Evolutionary conservation across 2,329 filamentous ascomycete genomes (phyloP).

Genomic region (Chrysoporthe deuterocubensis): DNA sequence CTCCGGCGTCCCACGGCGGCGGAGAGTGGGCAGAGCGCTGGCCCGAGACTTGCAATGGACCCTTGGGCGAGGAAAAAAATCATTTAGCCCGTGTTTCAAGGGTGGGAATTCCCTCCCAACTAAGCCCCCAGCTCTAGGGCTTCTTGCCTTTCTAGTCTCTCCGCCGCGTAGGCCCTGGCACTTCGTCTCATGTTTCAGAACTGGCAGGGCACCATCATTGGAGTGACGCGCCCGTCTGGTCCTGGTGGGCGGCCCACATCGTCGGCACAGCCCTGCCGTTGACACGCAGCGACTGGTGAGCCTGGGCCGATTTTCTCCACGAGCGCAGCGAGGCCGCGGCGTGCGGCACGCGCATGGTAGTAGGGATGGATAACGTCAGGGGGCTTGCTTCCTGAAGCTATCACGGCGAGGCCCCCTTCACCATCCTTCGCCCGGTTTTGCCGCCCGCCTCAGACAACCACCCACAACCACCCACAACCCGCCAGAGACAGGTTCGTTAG

Average conservation of each 20-base stretch:
- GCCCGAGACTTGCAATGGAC: no score
- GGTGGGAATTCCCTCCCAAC: conserved; percentile 6
- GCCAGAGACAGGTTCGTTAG: background rate
- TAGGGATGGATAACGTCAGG: conserved; percentile 2
- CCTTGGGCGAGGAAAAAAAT: background rate
- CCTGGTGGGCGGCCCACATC: background rate
- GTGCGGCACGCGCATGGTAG: background rate
- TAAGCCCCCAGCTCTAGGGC: background rate
- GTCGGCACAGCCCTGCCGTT: conserved; percentile 6
- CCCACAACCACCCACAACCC: background rate
- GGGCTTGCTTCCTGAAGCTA: background rate
- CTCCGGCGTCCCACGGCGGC: no score
- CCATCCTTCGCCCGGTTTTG: background rate
- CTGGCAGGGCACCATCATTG: background rate
- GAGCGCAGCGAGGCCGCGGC: background rate
- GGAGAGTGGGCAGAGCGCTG: no score
- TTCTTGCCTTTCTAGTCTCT: background rate
- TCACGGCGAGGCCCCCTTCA: background rate
- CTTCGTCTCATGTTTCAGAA: conserved; percentile 17
- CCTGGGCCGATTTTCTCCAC: background rate
- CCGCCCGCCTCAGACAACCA: conserved; percentile 7
- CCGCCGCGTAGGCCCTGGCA: conserved; percentile 7
- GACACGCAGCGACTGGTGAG: background rate
- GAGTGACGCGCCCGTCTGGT: background rate
- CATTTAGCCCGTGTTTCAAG: conserved; percentile 13